Percentiles rank a stretch among this genome's conserved stretches.
phyloP scores from a whole-genome alignment of 805 yeast species.

The Teunomyces kruisii region DNA sequence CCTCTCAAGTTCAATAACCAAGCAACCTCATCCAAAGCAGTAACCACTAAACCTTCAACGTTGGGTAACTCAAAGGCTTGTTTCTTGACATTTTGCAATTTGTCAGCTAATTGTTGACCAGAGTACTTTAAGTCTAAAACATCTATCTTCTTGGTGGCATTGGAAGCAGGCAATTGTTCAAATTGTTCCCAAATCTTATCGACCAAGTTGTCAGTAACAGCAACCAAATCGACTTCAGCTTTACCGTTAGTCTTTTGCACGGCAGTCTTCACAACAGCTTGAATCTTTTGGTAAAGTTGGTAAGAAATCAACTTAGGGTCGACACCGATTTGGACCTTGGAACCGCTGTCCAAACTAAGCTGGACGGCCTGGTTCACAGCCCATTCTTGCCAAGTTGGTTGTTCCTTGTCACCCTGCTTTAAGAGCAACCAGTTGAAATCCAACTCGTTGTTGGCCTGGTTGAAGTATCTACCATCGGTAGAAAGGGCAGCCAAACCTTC shows the following conservation, averaged over 20 bases:
- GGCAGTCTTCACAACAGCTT: slow-evolving; percentile 28
- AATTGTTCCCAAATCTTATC: slow-evolving; percentile 71
- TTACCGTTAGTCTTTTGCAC: slow-evolving; percentile 17
- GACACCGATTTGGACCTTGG: slow-evolving; percentile 37
- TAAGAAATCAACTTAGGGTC: slow-evolving; percentile 52
- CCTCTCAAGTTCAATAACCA: slow-evolving; percentile 56
- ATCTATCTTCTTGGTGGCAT: slow-evolving; percentile 51
- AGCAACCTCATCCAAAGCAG: slow-evolving; percentile 53
- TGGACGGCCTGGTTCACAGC: slow-evolving; percentile 50
- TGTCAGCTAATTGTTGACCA: slow-evolving; percentile 64
- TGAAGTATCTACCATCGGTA: slow-evolving; percentile 62
- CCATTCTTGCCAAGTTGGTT: slow-evolving; percentile 62
- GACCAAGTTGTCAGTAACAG: slow-evolving; percentile 62
- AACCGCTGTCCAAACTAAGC: slow-evolving; percentile 47
- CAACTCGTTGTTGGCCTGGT: slow-evolving; percentile 56
- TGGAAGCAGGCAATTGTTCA: slow-evolving; percentile 57
- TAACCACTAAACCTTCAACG: slow-evolving; percentile 39
- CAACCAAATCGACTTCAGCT: slow-evolving; percentile 41
- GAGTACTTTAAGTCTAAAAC: slow-evolving; percentile 53
- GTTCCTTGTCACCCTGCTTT: slow-evolving; percentile 50
- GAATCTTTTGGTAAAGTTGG: slow-evolving; percentile 30
- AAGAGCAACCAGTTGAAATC: slow-evolving; percentile 61
- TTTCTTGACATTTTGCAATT: slow-evolving; percentile 47
- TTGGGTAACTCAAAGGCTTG: slow-evolving; percentile 13
- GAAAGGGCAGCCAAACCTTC: slow-evolving; percentile 56